phyloP scores from a whole-genome alignment of 306 rosid species.

The Prunus dulcis region DNA sequence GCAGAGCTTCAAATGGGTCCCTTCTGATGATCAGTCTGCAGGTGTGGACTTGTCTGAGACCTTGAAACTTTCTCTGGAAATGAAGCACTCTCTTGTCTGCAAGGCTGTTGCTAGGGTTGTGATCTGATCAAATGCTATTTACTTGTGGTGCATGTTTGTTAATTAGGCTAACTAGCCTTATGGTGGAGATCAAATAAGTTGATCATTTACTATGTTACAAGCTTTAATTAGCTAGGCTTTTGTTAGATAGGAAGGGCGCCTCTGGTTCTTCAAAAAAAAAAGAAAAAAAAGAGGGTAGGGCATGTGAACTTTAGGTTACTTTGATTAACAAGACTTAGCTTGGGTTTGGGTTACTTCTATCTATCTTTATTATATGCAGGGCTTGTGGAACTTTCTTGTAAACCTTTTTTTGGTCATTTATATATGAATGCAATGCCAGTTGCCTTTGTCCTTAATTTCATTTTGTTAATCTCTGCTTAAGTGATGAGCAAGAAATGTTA shows the following conservation, averaged over 20 bases:
- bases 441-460: neutral
- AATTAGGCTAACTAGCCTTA: neutral
- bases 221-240: no score
- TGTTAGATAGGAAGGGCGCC: no score
- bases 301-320: neutral
- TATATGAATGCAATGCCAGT: constrained; percentile 2
- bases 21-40: neutral
- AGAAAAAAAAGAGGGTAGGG: no score
- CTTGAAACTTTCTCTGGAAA: constrained; percentile 76
- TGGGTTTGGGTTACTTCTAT: neutral
- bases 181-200: no score
- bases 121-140: neutral
- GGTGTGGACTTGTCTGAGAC: constrained; percentile 51
- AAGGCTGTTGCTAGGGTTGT: constrained; percentile 53
- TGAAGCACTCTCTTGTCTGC: constrained; percentile 64
- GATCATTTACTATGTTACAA: no score
- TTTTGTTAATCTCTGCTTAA: neutral
- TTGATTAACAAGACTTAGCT: neutral
- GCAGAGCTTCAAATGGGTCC: constrained; percentile 51
- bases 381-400: neutral
- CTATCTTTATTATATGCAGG: neutral
- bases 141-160: no score
- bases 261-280: no score
- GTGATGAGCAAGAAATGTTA: neutral
- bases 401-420: neutral